Conservation (phyloP, 2,329 filamentous ascomycete species). For the Fusarium albidum region DNA sequence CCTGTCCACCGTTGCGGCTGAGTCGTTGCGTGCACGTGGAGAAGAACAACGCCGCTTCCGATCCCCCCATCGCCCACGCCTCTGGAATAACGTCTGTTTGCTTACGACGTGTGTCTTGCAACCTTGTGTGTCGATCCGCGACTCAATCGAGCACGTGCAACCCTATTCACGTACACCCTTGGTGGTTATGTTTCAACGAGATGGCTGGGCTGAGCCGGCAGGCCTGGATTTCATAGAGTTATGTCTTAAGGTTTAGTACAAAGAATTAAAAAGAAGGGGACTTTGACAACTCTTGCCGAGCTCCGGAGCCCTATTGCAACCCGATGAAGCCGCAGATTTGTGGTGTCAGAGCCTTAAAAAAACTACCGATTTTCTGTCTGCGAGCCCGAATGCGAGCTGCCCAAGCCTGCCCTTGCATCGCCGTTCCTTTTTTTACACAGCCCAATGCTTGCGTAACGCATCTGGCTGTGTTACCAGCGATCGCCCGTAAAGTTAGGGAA, state of each 20-base stretch:
- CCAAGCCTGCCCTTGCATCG: too few species aligned
- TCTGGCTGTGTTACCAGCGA: background rate
- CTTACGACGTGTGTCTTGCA: conserved; percentile 26
- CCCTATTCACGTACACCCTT: background rate
- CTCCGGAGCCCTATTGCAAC: background rate
- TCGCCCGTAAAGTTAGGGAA: background rate
- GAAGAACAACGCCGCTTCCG: conserved; percentile 7
- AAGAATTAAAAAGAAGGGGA: background rate
- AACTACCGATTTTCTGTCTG: too few species aligned
- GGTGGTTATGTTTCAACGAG: conserved; percentile 9
- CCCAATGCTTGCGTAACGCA: conserved; percentile 13
- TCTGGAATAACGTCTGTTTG: background rate
- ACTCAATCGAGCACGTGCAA: conserved; percentile 23
- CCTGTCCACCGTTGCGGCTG: conserved; percentile 14
- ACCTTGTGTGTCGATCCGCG: conserved; percentile 25
- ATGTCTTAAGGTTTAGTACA: background rate
- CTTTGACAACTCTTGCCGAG: background rate
- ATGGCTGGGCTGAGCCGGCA: conserved; percentile 1
- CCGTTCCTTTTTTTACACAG: conserved; percentile 4
- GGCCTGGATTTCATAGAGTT: background rate
- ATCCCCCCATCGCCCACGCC: background rate
- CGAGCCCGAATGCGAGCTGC: conserved; percentile 1
- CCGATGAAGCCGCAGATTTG: background rate
- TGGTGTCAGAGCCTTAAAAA: too few species aligned
- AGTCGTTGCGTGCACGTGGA: conserved; percentile 20